Evolutionary conservation across 331 rosid genomes (phyloP).

Genomic region (Acacia concinna): DNA sequence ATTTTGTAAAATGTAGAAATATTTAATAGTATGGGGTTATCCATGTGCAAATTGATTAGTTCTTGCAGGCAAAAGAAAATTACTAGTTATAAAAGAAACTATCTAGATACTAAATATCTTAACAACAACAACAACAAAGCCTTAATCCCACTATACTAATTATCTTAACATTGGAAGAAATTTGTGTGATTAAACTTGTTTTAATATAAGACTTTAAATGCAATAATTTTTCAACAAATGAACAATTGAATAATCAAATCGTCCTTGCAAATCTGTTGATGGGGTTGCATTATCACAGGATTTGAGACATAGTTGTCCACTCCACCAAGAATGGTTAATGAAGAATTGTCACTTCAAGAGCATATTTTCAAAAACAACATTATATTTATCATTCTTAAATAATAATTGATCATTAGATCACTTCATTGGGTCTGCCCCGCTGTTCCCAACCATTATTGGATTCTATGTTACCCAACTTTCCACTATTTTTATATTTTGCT

Average conservation of each 20-base stretch:
- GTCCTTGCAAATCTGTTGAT: neutral
- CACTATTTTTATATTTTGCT: conserved; percentile 13
- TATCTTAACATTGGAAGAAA: neutral
- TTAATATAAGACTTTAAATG: neutral
- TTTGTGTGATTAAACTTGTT: neutral
- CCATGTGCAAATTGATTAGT: neutral
- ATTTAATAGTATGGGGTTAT: neutral
- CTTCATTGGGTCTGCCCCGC: conserved; percentile 16
- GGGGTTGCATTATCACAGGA: neutral
- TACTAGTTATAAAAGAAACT: neutral
- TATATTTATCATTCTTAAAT: neutral
- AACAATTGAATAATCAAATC: neutral
- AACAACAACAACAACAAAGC: too few species aligned
- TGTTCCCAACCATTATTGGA: conserved; percentile 13
- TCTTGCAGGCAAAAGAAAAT: neutral
- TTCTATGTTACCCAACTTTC: neutral
- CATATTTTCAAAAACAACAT: neutral
- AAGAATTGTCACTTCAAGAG: neutral
- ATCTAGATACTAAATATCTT: too few species aligned
- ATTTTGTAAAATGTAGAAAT: neutral
- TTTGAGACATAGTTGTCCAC: conserved; percentile 30
- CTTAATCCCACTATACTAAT: too few species aligned
- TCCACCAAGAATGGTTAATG: neutral
- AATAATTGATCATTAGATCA: conserved; percentile 32
- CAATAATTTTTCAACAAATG: neutral